phyloP scores from a whole-genome alignment of 2,329 filamentous ascomycete species.

The Colletotrichum lini region DNA sequence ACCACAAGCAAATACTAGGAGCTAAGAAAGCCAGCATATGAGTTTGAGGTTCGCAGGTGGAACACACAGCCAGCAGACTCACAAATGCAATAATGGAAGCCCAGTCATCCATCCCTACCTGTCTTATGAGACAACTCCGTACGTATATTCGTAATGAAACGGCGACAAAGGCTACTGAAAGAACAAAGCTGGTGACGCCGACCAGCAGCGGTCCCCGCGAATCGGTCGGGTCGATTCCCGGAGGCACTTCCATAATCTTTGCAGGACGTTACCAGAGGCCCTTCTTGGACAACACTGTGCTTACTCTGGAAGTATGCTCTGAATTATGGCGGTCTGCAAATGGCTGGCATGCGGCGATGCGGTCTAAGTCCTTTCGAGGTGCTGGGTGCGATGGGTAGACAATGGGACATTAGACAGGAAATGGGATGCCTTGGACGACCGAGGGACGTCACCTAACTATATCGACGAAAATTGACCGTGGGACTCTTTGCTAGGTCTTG shows the following conservation, averaged over 20 bases:
- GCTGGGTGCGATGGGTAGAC: not conserved
- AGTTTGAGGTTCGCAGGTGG: not conserved
- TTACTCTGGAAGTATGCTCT: too few relatives aligned
- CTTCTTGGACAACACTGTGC: not conserved
- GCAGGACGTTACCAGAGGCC: not conserved
- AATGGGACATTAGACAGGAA: slow-evolving; percentile 7
- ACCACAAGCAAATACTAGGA: slow-evolving; percentile 28
- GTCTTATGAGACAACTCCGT: slow-evolving; percentile 45
- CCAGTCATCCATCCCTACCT: slow-evolving; percentile 48
- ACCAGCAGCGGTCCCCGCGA: slow-evolving; percentile 15
- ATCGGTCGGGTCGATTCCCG: slow-evolving; percentile 23
- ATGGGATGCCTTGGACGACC: not conserved
- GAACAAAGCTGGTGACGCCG: slow-evolving; percentile 3
- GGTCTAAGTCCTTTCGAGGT: not conserved
- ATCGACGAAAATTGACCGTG: slow-evolving; percentile 4
- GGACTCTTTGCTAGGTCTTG: not conserved
- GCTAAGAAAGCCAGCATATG: slow-evolving; percentile 2
- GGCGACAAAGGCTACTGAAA: slow-evolving; percentile 30
- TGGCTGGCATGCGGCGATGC: not conserved
- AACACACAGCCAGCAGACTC: not conserved
- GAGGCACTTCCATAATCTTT: slow-evolving; percentile 36
- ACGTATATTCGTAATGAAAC: slow-evolving; percentile 44
- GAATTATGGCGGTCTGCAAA: not conserved
- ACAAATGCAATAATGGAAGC: slow-evolving; percentile 47
- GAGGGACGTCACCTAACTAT: slow-evolving; percentile 19